Base-by-base conservation (phyloP, 1,284 basidiomycete species). In the Boletellus deceptivus region DNA sequence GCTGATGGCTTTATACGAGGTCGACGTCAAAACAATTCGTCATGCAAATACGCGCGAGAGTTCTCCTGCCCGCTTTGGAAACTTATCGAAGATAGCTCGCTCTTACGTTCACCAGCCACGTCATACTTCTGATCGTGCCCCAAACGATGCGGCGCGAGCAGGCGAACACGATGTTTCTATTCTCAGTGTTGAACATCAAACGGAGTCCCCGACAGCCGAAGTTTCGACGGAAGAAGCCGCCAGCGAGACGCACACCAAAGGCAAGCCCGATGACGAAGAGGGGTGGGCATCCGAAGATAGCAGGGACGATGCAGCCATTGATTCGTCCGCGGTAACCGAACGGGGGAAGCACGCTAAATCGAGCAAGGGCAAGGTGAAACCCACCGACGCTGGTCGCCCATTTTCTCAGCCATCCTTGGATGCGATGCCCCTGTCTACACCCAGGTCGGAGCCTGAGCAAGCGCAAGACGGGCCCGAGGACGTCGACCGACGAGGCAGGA, bases 1-100 rank as follows among this genome's bases (percentile, higher is more conserved):
- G 51, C 55, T 68, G 38, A 66, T 18, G 45, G n/a, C 27, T 37
- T 24, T 4, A 16, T 46, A 29, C 44, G 14, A 67, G 68, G 60
- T 68, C 9, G 54, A 63, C 1, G 58, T 67, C 33, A 55, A 67
- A 20, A 45, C 68, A 10, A 22, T 67, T 24, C 64, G 33, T 31
- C 59, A 56, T 14, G 63, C 61, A 11, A 55, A 54, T 39, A 27
- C 41, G 18, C 47, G 27, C 29, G 46, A 50, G 20, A 34, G 29
- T 44, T 55, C 51, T 18, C 46, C 47, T 5, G 11, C 37, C 37
- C 44, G 44, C 9, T 33, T 36, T 11, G 37, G 38, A 16, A 33
- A 25, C 7, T 46, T 36, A 7, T 24, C 51, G 16, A 49, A 44
- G 7, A 35, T 43, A 13, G 48, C 42, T n/a, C 49, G 43, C 4